Evolutionary conservation across 768 basidiomycete genomes (phyloP), one percentile per base, ranked within the genome.

Genomic region (Russula sp.): DNA sequence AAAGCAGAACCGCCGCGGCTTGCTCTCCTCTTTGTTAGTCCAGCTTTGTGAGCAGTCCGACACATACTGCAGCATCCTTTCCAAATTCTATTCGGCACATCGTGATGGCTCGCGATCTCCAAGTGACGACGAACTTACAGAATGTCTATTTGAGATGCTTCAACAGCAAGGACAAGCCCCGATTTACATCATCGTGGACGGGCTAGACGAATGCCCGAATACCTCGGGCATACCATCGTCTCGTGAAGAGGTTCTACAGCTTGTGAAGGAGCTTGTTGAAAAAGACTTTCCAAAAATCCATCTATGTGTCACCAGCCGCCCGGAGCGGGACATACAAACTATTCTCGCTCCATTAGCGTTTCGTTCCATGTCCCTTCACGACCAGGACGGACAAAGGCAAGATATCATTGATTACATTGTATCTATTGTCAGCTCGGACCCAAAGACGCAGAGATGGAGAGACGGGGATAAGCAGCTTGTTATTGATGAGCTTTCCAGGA

Each of bases 121-220:
- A 7, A 39, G 13, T 39, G 13, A 27, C 22, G 53, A 40, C 7
- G 35, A 4, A 10, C 53, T 54, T 8, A 27, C 14, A 10, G 39
- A 55, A 42, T 55, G 54, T 39, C 49, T 39, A 20, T n/a, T 31
- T 27, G 39, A 40, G 3, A 39, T 62, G 35, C 47, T 49, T 45
- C 45, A 32, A 27, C 48, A 31, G 10, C 16, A n/a, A 14, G 50
- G 44, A 7, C 55, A 39, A 22, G 37, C 52, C 16, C 27, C 42
- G 4, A 32, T 55, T 16, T 59, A 11, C 48, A 39, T 55, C 9
- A 37, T 62, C 7, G 11, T 62, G 1, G 61, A 62, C 32, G 61
- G 45, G 4, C 1, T 62, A 22, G 61, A 55, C 27, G 61, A 62
- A 55, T 62, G 54, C 22, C 53, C 44, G 7, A 48, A 55, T 10